Conservation (phyloP, 106 monocot species). For the Dactylorhiza incarnata region DNA sequence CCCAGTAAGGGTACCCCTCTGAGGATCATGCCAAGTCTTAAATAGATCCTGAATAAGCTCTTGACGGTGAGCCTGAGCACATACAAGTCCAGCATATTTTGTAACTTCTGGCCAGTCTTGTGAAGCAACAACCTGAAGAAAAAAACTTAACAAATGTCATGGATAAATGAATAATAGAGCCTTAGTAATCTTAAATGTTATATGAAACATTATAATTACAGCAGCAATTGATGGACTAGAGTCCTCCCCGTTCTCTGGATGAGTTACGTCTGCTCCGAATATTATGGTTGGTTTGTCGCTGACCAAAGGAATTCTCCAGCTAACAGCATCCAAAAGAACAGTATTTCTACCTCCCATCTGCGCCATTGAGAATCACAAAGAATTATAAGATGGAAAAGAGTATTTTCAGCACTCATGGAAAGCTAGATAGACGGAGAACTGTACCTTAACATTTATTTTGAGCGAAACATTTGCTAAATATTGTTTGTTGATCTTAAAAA, state of each 20-base stretch:
- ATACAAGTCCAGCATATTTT: conserved; percentile 85
- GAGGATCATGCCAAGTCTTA: conserved; percentile 86
- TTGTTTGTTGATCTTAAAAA: conserved; percentile 75
- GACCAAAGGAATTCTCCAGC: conserved; percentile 77
- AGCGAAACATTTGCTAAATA: conserved; percentile 84
- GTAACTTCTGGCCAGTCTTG: conserved; percentile 98
- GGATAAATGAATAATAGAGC: background rate
- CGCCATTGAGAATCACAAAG: background rate
- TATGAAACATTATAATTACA: conserved; percentile 25
- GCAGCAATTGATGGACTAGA: conserved; percentile 88
- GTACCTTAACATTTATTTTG: conserved; percentile 91
- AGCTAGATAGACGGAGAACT: background rate
- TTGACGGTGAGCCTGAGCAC: conserved; percentile 83
- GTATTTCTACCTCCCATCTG: conserved; percentile 95
- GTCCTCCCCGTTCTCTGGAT: conserved; percentile 88
- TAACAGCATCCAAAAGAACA: conserved; percentile 73
- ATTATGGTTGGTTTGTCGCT: conserved; percentile 91
- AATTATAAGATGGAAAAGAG: background rate
- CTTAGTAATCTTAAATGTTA: background rate
- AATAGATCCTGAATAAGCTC: conserved; percentile 87
- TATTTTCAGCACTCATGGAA: background rate
- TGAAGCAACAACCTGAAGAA: conserved; percentile 77
- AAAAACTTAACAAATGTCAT: background rate
- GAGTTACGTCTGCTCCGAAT: conserved; percentile 95
- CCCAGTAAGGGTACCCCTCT: conserved; percentile 58